Evolutionary conservation across 2,329 filamentous ascomycete genomes (phyloP).

Genomic region (Penicillium thymicola): DNA sequence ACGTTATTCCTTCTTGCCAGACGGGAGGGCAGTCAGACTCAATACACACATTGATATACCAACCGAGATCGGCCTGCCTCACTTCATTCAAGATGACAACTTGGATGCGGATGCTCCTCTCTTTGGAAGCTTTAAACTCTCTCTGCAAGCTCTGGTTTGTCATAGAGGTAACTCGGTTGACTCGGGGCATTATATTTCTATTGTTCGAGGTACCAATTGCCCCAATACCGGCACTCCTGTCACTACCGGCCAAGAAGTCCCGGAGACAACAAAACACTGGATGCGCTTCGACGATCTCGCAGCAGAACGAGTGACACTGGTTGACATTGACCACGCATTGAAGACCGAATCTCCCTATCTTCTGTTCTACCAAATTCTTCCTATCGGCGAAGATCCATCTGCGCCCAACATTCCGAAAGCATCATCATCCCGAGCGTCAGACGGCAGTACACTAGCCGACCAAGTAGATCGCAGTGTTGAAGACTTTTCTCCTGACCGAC

Average conservation of each 20-base stretch:
- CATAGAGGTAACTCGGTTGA: slow-evolving; percentile 82
- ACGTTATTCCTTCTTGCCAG: slow-evolving; percentile 72
- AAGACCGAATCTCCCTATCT: slow-evolving; percentile 90
- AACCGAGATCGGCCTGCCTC: slow-evolving; percentile 74
- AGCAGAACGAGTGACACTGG: slow-evolving; percentile 65
- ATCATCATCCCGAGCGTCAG: slow-evolving; percentile 28
- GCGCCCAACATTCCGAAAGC: slow-evolving; percentile 35
- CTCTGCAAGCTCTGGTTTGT: slow-evolving; percentile 86
- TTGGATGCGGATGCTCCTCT: slow-evolving; percentile 64
- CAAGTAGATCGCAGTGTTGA: slow-evolving; percentile 10
- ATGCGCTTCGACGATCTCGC: slow-evolving; percentile 89
- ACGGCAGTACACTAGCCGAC: slow-evolving; percentile 16
- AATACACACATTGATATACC: slow-evolving; percentile 91
- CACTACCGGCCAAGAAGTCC: slow-evolving; percentile 30
- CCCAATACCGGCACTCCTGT: slow-evolving; percentile 31
- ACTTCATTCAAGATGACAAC: slow-evolving; percentile 81
- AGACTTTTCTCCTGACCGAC: slow-evolving; percentile 29
- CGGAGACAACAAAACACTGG: slow-evolving; percentile 74
- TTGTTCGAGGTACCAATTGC: slow-evolving; percentile 67
- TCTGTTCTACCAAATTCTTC: slow-evolving; percentile 91
- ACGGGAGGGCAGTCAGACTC: slow-evolving; percentile 67
- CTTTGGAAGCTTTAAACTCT: slow-evolving; percentile 87
- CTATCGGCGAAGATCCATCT: slow-evolving; percentile 66
- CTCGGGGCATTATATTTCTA: slow-evolving; percentile 86
- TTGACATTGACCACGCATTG: slow-evolving; percentile 75